phyloP scores from a whole-genome alignment of 164 flowering plant species.

The Cinnamomum micranthum region DNA sequence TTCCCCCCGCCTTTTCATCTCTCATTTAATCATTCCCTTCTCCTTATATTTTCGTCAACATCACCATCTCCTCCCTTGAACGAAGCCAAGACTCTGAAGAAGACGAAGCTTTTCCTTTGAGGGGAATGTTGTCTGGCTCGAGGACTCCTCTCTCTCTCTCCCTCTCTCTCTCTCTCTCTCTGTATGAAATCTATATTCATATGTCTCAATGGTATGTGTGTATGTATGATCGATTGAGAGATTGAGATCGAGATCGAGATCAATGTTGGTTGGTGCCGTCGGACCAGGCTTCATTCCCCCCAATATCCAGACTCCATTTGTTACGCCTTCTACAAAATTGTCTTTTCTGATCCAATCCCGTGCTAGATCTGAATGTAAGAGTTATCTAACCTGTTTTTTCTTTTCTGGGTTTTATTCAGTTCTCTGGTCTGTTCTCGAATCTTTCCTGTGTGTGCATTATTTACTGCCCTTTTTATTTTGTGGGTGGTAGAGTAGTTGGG shows the following conservation, averaged over 20 bases:
- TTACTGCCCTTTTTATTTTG: not conserved
- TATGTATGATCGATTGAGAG: conserved; percentile 7
- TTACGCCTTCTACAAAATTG: no score
- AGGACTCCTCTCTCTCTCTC: conserved; percentile 31
- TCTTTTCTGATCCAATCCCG: not conserved
- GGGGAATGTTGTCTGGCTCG: conserved; percentile 93
- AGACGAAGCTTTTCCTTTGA: conserved; percentile 42
- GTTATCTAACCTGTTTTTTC: conserved; percentile 3
- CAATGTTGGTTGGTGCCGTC: conserved; percentile 27
- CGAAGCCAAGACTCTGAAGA: not conserved
- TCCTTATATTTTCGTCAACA: not conserved
- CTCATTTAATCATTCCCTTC: not conserved
- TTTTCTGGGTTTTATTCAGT: not conserved
- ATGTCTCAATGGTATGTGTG: not conserved
- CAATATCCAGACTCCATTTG: conserved; percentile 33
- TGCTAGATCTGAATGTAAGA: conserved; percentile 15
- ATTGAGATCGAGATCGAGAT: not conserved
- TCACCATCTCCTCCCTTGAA: not conserved
- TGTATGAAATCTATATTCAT: not conserved
- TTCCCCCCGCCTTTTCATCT: conserved; percentile 18
- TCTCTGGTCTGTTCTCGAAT: not conserved
- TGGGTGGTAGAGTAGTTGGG: conserved; percentile 2
- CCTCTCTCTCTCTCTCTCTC: not conserved
- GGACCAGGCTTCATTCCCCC: conserved; percentile 92
- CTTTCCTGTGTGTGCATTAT: not conserved